These are phyloP conservation scores for Platanus orientalis DNA, from an alignment of 164 flowering plant genomes.

Conservation along the genomic window DNA sequence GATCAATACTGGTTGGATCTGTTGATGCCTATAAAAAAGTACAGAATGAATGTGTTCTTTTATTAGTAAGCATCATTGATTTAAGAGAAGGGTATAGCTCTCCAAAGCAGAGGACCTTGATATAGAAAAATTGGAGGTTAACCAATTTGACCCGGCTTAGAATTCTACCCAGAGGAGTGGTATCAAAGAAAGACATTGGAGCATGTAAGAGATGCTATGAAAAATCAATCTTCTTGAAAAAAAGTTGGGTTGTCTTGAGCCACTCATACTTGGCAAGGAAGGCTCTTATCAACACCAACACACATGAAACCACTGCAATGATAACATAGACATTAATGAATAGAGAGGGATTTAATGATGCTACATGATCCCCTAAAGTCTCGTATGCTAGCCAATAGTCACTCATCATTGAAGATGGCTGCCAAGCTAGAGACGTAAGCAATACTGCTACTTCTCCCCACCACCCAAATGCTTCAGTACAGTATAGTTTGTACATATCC, in stretches of 20 bases:
- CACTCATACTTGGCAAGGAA: conserved; percentile 47
- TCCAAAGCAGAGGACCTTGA: too few relatives aligned
- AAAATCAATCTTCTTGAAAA: conserved; percentile 72
- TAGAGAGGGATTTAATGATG: conserved; percentile 46
- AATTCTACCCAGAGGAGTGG: conserved; percentile 97
- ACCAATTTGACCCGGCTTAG: conserved; percentile 78
- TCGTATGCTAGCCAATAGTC: conserved; percentile 97
- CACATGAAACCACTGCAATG: conserved; percentile 54
- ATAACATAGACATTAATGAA: conserved; percentile 61
- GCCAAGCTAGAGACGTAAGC: conserved; percentile 59
- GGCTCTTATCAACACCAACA: conserved; percentile 44
- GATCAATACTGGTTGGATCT: too few relatives aligned
- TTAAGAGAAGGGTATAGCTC: not conserved
- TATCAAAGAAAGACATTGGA: conserved; percentile 97
- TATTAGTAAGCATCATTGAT: conserved; percentile 1
- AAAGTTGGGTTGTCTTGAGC: conserved; percentile 76
- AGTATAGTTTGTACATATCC: conserved; percentile 72
- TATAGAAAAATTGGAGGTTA: too few relatives aligned
- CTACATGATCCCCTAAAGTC: conserved; percentile 56
- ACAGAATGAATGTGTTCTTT: not conserved
- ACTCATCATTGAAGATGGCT: conserved; percentile 59
- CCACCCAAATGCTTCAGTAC: conserved; percentile 97
- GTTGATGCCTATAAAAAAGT: too few relatives aligned
- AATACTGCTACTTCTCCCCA: conserved; percentile 55
- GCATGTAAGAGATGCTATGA: conserved; percentile 80